These are phyloP conservation scores for Turritis glabra DNA, from an alignment of 345 rosid genomes.

Conservation along the genomic window DNA sequence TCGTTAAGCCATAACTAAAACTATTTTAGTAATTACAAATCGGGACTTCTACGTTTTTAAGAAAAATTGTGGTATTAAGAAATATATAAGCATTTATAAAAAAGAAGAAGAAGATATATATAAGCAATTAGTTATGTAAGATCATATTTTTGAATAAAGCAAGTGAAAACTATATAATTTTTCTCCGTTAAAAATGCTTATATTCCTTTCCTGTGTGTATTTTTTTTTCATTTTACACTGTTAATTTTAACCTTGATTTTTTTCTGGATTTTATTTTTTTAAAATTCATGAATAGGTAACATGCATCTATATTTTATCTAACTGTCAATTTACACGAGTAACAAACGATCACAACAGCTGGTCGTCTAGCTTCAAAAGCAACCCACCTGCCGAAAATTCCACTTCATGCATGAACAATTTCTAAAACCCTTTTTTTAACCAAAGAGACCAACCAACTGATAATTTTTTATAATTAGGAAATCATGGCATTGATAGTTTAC, in stretches of 20 bases:
- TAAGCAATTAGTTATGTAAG: not conserved
- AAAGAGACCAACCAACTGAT: not conserved
- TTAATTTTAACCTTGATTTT: too few relatives aligned
- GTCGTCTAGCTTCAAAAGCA: not conserved
- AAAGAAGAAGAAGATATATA: not conserved
- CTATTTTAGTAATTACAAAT: not conserved
- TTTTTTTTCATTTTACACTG: too few relatives aligned
- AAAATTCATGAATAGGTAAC: not conserved
- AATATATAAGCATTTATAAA: not conserved
- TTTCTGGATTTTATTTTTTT: too few relatives aligned
- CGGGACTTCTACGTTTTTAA: not conserved
- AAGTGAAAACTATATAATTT: not conserved
- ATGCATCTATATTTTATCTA: not conserved
- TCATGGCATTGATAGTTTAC: conserved; percentile 55
- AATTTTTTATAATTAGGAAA: not conserved
- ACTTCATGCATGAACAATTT: not conserved
- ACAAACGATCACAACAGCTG: conserved; percentile 23
- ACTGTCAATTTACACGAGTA: conserved; percentile 10
- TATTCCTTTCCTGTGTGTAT: too few relatives aligned
- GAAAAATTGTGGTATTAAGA: not conserved
- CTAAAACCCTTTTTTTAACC: not conserved
- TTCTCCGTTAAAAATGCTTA: too few relatives aligned
- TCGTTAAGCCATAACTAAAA: conserved; percentile 23
- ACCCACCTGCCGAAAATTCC: not conserved
- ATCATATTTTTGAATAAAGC: not conserved